These are phyloP conservation scores for Meyerozyma guilliermondii DNA, from an alignment of 1,139 yeast species.

Conservation along the genomic window DNA sequence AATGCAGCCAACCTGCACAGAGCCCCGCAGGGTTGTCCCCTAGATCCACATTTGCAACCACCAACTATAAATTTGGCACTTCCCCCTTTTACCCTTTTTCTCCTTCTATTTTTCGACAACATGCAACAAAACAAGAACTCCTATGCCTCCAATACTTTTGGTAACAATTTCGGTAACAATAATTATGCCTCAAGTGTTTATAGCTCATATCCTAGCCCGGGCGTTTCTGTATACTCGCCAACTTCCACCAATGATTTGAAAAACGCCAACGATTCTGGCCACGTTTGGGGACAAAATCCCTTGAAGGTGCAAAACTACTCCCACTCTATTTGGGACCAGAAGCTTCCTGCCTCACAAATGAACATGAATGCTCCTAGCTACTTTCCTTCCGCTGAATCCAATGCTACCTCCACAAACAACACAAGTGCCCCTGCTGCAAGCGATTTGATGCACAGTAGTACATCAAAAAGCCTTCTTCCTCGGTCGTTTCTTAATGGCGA, in stretches of 20 bases:
- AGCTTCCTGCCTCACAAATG: slow-evolving; percentile 7
- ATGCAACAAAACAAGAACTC: background rate
- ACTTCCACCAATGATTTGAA: slow-evolving; percentile 1
- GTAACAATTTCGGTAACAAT: background rate
- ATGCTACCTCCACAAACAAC: slow-evolving; percentile 5
- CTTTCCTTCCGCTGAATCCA: slow-evolving; percentile 13
- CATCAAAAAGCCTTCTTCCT: slow-evolving; percentile 1
- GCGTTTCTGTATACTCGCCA: slow-evolving; percentile 4
- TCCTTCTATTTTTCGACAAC: background rate
- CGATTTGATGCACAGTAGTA: background rate
- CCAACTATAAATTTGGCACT: background rate
- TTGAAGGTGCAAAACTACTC: background rate
- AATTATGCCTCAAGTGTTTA: background rate
- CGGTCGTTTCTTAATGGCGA: background rate
- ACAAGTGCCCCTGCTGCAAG: slow-evolving; percentile 1
- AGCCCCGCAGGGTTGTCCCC: background rate
- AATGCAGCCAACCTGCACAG: background rate
- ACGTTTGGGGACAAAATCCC: background rate
- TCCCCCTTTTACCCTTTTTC: background rate
- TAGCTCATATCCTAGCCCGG: background rate
- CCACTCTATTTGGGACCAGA: background rate
- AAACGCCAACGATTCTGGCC: background rate
- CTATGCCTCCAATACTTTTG: background rate
- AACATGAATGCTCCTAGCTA: slow-evolving; percentile 29
- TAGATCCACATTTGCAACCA: background rate